Conservation (phyloP, 148 eudicot genomes). For the Chenopodium formosanum region DNA sequence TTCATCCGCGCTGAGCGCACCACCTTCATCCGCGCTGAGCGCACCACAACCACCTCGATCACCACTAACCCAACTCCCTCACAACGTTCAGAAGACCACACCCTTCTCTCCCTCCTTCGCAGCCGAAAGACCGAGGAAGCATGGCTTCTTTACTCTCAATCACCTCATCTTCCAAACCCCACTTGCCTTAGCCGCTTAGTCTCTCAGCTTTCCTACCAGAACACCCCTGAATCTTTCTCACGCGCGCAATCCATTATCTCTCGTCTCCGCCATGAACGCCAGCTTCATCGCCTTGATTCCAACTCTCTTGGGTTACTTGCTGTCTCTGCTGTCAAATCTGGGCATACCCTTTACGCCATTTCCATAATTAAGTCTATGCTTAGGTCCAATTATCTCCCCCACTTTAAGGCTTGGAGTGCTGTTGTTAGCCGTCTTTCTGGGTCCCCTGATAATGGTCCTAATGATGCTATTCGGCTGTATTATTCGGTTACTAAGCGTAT, state of each 20-base stretch:
- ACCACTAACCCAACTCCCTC: background rate
- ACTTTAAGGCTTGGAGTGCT: conserved; percentile 94
- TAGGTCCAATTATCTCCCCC: conserved; percentile 74
- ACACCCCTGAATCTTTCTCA: conserved; percentile 47
- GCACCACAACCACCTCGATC: background rate
- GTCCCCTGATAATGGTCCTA: conserved; percentile 69
- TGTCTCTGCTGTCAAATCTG: conserved; percentile 67
- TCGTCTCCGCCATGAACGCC: conserved; percentile 76
- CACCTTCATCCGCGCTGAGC: background rate
- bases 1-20: background rate
- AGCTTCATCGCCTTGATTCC: conserved; percentile 89
- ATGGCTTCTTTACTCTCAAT: conserved; percentile 52
- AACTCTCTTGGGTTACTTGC: conserved; percentile 86
- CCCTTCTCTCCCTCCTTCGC: conserved; percentile 68
- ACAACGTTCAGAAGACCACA: conserved; percentile 30
- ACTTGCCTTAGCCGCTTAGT: conserved; percentile 87
- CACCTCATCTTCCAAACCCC: conserved; percentile 57
- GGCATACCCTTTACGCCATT: conserved; percentile 68
- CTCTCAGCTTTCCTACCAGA: conserved; percentile 73
- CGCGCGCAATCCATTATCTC: conserved; percentile 80
- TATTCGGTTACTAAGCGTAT: conserved; percentile 44
- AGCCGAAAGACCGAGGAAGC: conserved; percentile 85
- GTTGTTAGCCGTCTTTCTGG: conserved; percentile 71
- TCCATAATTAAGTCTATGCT: conserved; percentile 86
- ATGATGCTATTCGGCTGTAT: conserved; percentile 56